Evolutionary conservation across 352 stramenopile genomes (phyloP), one percentile per base, ranked within the genome.

Genomic region (Blastocystis sp.): DNA sequence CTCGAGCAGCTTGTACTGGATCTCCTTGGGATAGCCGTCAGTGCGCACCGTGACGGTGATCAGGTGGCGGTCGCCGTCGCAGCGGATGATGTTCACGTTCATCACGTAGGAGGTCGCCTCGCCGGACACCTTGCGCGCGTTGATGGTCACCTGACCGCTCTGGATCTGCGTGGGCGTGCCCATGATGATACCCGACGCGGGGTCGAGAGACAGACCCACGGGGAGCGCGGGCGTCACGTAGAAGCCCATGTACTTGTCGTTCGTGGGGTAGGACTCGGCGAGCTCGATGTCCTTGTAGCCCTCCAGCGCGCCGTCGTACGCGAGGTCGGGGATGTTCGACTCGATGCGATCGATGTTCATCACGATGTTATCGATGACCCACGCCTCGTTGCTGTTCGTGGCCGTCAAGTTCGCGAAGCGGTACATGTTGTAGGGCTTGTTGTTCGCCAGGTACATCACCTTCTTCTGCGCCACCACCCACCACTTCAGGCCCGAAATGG

Each of bases 201-300:
- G 66, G 24, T 77, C 66, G 10, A 77, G 4, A 2, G 24, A 37
- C 33, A 77, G 9, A 21, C 66, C 66, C 10, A 35, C 10, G 26
- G 66, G 66, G 2, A 77, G 33, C 37, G 66, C 3, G 26, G 66
- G 66, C 26, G 4, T 10, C n/a, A 77, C 66, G 26, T 4, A 31
- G 33, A 50, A 77, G 16, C 55, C 31, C 24, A 45, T 45, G 33
- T 77, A 77, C 37, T 50, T 35, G 6, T 26, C n/a, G 24, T 51
- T n/a, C 16, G 29, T 29, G 33, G 66, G 66, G 29, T 80, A 80
- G 6, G 62, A 6, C 26, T 80, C 69, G 12, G 69, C 69, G 39
- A 80, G 55, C 35, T 80, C 69, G n/a, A 80, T 61, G 19, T 63
- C 50, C 62, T 70, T 70, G 62, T 41, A 70, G 62, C 21, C 26